Conservation (phyloP, 768 basidiomycete genomes). For the Coprinellus aureogranulatus region DNA sequence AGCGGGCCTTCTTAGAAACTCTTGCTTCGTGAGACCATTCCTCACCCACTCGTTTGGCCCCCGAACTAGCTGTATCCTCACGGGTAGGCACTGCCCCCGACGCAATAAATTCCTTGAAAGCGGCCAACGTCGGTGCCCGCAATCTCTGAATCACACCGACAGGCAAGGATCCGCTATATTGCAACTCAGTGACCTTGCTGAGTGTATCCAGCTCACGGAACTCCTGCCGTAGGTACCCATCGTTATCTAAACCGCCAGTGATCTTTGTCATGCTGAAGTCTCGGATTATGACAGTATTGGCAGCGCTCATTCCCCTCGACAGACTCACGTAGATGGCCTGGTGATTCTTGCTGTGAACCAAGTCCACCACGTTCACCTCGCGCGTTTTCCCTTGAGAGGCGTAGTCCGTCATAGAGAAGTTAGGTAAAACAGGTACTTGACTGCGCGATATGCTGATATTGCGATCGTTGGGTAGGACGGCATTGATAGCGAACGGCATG, state of each 20-base stretch:
- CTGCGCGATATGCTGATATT: neutral
- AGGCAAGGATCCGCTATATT: neutral
- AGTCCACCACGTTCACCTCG: neutral
- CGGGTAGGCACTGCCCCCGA: neutral
- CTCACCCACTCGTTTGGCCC: neutral
- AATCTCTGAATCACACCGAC: neutral
- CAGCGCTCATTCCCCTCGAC: neutral
- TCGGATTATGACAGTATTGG: neutral
- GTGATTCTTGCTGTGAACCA: neutral
- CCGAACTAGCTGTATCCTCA: neutral
- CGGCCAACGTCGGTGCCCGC: neutral
- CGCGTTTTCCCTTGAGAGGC: neutral
- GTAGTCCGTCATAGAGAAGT: conserved; percentile 2
- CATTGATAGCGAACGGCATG: neutral
- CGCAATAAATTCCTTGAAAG: no score
- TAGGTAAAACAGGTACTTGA: neutral
- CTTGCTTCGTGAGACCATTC: neutral
- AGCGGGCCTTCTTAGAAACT: neutral
- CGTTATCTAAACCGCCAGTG: neutral
- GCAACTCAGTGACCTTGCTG: neutral
- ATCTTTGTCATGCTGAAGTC: neutral
- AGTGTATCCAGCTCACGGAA: neutral
- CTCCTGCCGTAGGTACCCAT: neutral
- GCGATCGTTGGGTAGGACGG: neutral
- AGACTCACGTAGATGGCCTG: neutral